These are phyloP conservation scores for Aschersonia sp. DNA, from an alignment of 2,329 filamentous ascomycete species.

Conservation along the genomic window DNA sequence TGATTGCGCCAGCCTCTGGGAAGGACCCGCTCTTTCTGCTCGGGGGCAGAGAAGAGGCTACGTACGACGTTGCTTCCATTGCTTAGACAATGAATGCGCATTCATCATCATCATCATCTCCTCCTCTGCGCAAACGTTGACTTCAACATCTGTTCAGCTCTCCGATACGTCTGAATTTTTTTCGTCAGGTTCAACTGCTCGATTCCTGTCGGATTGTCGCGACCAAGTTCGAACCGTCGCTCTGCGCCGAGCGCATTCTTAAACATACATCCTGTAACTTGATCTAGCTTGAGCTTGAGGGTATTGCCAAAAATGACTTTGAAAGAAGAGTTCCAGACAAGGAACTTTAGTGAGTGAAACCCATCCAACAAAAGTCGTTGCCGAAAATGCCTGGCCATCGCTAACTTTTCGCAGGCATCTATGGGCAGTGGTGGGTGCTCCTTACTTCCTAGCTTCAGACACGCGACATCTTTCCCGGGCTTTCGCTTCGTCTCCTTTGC, in stretches of 20 bases:
- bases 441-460: neutral
- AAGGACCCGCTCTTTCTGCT: slow-evolving; percentile 2
- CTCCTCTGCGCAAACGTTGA: slow-evolving; percentile 6
- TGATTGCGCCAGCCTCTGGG: slow-evolving; percentile 5
- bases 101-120: slow-evolving; percentile 5
- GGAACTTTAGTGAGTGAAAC: slow-evolving; percentile 54
- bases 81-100: slow-evolving; percentile 11
- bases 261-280: neutral
- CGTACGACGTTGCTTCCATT: slow-evolving; percentile 12
- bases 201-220: neutral
- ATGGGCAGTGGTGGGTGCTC: slow-evolving; percentile 55
- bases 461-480: neutral
- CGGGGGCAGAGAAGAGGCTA: slow-evolving; percentile 13
- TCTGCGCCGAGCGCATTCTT: slow-evolving; percentile 1
- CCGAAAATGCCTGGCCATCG: neutral
- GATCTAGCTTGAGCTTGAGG: neutral
- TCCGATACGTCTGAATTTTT: neutral
- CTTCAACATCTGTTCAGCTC: neutral
- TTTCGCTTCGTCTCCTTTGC: neutral
- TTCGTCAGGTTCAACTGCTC: neutral
- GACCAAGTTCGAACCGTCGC: neutral
- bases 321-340: slow-evolving; percentile 56
- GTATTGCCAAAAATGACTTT: slow-evolving; percentile 43
- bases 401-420: slow-evolving; percentile 40
- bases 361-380: too few relatives aligned